phyloP scores from a whole-genome alignment of 108 stramenopile genomes.

The Skeletonema tropicum region DNA sequence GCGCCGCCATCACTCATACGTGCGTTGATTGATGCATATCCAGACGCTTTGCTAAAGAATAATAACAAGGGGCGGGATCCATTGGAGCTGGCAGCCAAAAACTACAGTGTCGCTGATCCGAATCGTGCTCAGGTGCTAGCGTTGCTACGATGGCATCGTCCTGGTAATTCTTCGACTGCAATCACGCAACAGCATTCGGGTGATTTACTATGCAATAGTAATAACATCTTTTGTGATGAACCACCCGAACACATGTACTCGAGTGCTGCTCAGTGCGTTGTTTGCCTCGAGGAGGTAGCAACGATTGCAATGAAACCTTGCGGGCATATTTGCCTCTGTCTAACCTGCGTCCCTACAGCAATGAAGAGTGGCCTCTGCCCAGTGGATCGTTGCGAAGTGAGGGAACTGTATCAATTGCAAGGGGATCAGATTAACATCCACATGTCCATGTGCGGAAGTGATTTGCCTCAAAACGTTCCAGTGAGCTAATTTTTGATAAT shows the following conservation, averaged over 20 bases:
- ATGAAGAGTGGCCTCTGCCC: conserved; percentile 29
- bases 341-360: conserved; percentile 12
- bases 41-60: conserved; percentile 12
- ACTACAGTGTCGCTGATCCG: conserved; percentile 24
- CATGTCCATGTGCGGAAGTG: conserved; percentile 6
- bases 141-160: conserved; percentile 36
- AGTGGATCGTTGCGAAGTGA: conserved; percentile 42
- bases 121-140: conserved; percentile 26
- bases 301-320: conserved; percentile 41
- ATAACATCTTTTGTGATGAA: conserved; percentile 20
- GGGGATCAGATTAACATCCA: conserved; percentile 11
- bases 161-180: neutral
- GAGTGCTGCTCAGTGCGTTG: conserved; percentile 21
- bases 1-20: conserved; percentile 36
- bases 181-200: neutral
- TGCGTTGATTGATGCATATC: conserved; percentile 35
- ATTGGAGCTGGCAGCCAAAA: conserved; percentile 33
- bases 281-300: conserved; percentile 31
- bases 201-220: neutral
- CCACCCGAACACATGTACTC: conserved; percentile 32
- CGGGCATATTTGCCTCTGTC: conserved; percentile 43
- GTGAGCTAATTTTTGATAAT: neutral
- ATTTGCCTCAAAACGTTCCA: neutral
- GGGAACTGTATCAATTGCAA: conserved; percentile 31
- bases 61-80: conserved; percentile 33